Percentiles rank a stretch among this genome's conserved stretches.
phyloP scores from a whole-genome alignment of 1,284 basidiomycete genomes.

The Microbotryomycetes sp. region DNA sequence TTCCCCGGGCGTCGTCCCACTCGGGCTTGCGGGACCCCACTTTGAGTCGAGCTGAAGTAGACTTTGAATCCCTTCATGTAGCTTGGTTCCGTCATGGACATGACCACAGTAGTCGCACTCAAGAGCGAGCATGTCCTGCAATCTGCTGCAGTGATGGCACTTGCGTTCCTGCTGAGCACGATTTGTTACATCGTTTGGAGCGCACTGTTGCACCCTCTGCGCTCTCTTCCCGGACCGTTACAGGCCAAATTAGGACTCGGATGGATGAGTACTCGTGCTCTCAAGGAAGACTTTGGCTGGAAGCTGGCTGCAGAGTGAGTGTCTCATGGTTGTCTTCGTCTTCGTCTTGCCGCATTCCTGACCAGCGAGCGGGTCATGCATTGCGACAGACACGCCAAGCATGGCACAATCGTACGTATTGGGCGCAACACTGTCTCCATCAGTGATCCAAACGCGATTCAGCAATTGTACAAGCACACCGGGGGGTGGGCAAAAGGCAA shows the following conservation, averaged over 20 bases:
- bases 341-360: neutral
- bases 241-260: neutral
- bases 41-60: too few species aligned
- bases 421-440: neutral
- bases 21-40: too few species aligned
- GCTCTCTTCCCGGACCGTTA: neutral
- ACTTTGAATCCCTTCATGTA: too few species aligned
- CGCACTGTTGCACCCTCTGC: neutral
- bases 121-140: too few species aligned
- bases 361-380: neutral
- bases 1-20: too few species aligned
- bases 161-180: too few species aligned
- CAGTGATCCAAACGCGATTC: neutral
- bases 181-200: neutral
- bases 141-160: too few species aligned
- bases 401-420: neutral
- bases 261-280: neutral
- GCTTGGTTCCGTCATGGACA: too few species aligned
- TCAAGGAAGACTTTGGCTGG: neutral
- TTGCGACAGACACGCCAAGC: neutral
- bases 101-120: too few species aligned
- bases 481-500: neutral
- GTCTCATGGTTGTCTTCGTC: too few species aligned
- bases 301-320: neutral
- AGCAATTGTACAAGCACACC: neutral